Evolutionary conservation across 495 filamentous ascomycete genomes (phyloP).

Genomic region (Aspergillus affinis): DNA sequence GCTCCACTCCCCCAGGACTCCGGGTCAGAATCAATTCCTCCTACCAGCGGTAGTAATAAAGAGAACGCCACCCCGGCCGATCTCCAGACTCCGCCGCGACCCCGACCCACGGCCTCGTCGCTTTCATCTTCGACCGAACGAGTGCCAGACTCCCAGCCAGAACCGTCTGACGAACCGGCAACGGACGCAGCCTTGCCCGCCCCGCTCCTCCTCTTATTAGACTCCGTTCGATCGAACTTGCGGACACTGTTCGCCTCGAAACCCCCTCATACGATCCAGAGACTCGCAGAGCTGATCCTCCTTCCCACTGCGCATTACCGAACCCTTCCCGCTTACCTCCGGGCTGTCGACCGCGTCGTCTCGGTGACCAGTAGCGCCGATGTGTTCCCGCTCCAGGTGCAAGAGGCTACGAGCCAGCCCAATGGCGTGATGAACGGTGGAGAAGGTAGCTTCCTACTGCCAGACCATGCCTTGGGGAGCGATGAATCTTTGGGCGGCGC

Average conservation of each 20-base stretch:
- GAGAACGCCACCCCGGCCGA: conserved; percentile 50
- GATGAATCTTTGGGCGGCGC: conserved; percentile 92
- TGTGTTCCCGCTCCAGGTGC: conserved; percentile 75
- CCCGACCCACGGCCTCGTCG: conserved; percentile 30
- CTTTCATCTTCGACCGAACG: conserved; percentile 45
- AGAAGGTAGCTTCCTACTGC: conserved; percentile 32
- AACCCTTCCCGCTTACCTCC: conserved; percentile 77
- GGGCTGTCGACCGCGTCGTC: conserved; percentile 87
- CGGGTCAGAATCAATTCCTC: conserved; percentile 31
- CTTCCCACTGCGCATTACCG: conserved; percentile 74
- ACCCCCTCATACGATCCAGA: conserved; percentile 91
- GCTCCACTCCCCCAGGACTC: conserved; percentile 31
- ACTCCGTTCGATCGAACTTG: conserved; percentile 67
- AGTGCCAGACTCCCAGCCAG: conserved; percentile 47
- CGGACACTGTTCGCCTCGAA: conserved; percentile 63
- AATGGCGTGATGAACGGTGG: conserved; percentile 43
- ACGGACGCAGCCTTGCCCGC: conserved; percentile 57
- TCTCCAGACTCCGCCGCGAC: conserved; percentile 30
- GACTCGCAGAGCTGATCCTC: conserved; percentile 87
- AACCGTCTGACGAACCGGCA: conserved; percentile 32
- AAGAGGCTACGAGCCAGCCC: conserved; percentile 45
- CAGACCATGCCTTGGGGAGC: conserved; percentile 57
- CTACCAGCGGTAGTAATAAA: conserved; percentile 46
- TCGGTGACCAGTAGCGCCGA: conserved; percentile 83
- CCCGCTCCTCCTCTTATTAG: conserved; percentile 60